Base-by-base conservation (phyloP, 192 early-diverging fungal genomes). In the Cladochytrium replicatum region DNA sequence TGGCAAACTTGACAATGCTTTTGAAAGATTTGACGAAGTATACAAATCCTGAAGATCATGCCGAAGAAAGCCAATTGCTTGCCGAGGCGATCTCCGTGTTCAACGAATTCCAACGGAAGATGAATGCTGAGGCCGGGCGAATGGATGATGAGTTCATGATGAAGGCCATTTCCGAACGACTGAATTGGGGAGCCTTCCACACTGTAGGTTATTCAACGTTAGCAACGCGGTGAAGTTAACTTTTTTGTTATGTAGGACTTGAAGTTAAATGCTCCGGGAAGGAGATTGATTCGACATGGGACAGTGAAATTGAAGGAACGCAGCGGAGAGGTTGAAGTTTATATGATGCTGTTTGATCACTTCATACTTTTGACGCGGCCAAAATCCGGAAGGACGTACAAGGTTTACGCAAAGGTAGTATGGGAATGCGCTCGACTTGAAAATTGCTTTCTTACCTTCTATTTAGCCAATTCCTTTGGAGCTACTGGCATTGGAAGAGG, bases 301-400 rank as follows among this genome's bases (percentile, higher is more conserved):
- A 66, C 76, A 23, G 60, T 97, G 54, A 50, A 58, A 6, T 74
- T 86, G 55, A 74, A 80, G 21, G 46, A 60, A 34, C 70, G 71
- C 40, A 63, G 66, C 24, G 81, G 81, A 42, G 77, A 77, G 13
- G 63, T 80, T 1, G 84, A 85, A 27, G 52, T 93, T 22, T 69
- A 75, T 34, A 76, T 94, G 21, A 84, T 86, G 54, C 56, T 96
- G 32, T 80, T 98, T 29, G 94, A 98, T 59, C 85, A 96, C 67
- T 40, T 42, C 11, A 55, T 74, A 0, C 31, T 74, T 4, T 30
- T 69, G 45, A 57, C 64, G 2, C 59, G 58, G 50, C 47, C 57
- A 21, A 61, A 67, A n/a, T n/a, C n/a, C n/a, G n/a, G 1, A 1
- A 29, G 39, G 19, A 32, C 7, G 8, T 80, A 67, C 50, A 85